Conservation (phyloP, 805 yeast genomes). For the Teunomyces lycoperdinae region DNA sequence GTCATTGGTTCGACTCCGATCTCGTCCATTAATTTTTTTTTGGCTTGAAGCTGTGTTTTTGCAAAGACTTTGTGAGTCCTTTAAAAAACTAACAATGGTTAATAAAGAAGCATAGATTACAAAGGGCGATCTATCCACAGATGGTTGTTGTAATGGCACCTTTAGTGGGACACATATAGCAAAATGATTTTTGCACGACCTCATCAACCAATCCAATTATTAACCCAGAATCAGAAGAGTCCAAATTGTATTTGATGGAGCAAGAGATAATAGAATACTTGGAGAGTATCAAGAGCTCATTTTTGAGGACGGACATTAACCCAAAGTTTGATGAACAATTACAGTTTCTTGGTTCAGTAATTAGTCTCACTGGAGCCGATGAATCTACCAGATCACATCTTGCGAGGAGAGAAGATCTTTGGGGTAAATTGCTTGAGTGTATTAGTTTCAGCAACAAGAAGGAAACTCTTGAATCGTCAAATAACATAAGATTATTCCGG, state of each 20-base stretch:
- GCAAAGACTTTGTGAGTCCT: not conserved
- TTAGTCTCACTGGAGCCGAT: not conserved
- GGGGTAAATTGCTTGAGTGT: not conserved
- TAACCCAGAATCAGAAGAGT: not conserved
- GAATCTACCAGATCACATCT: not conserved
- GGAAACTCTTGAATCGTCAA: not conserved
- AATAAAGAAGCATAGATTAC: no score
- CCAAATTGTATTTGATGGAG: not conserved
- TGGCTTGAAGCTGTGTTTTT: not conserved
- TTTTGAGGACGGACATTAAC: not conserved
- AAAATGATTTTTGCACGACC: not conserved
- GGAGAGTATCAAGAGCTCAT: not conserved
- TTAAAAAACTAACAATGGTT: no score
- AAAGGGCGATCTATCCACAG: not conserved
- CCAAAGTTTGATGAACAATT: slow-evolving; percentile 1
- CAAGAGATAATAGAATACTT: not conserved
- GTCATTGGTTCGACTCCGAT: slow-evolving; percentile 77
- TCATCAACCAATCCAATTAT: not conserved
- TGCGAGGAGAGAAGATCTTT: not conserved
- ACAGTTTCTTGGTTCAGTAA: not conserved
- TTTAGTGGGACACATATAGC: not conserved
- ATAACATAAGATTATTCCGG: slow-evolving; percentile 36
- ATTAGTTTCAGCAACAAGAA: not conserved
- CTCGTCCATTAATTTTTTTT: slow-evolving; percentile 52
- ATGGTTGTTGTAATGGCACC: not conserved